Base-by-base conservation (phyloP, 805 yeast genomes). In the Middelhovenomyces tepae region DNA sequence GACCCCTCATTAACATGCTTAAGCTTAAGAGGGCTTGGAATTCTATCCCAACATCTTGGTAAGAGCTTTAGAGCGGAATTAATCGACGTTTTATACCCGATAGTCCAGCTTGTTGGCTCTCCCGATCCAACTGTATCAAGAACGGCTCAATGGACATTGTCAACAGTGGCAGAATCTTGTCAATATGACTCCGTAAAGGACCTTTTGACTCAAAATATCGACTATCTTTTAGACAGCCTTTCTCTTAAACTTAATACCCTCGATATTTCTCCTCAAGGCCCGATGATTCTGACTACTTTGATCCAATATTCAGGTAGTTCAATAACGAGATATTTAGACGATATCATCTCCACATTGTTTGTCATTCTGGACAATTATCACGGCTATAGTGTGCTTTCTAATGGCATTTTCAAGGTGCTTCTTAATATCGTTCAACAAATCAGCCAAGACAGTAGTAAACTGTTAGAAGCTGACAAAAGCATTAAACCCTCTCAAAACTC, bases 321-420 rank as follows among this genome's bases (percentile, higher is more conserved):
- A 19, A 60, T 85, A 16, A 59, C 85, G 9, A 64, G 67, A 20
- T 83, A 75, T 38, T 64, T 89, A 33, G 71, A 65, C 32, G 97
- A 89, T 53, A 65, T 89, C 1, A 60, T 89, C 13, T 70, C 75
- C 30, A 73, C 86, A 3, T 67, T 85, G 41, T 85, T 89, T 53
- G 72, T 77, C 13, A 59, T 87, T 22, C 63, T 89, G 31, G 97
- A 89, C 56, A 64, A 75, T 34, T 89, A 79, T 48, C 95, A 87
- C 56, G 93, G 89, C 0, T 89, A 89, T 53, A 60, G 75, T 2
- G 62, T 65, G 10, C 59, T 91, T 11, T 76, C 83, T 34, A 77
- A 77, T 37, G 83, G 84, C 1, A 77, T 84, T 38, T 81, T 86
- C 40, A 56, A 66, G 2, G 78, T 84, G 0, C 84, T 87, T 22